phyloP scores from a whole-genome alignment of 805 yeast species.

The Cyberlindnera xishuangbannaensis region DNA sequence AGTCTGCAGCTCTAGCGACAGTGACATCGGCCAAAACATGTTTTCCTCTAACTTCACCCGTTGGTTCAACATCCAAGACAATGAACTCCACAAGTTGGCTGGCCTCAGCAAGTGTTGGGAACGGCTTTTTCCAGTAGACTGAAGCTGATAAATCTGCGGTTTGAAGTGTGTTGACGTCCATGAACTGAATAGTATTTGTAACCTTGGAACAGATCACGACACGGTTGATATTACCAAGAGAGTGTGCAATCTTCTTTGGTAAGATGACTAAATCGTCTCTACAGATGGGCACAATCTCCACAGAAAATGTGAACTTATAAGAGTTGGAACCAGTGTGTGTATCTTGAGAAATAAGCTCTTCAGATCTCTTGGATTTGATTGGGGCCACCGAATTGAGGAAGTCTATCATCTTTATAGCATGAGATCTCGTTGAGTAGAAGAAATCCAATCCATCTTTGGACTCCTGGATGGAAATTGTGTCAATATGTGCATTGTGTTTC shows the following conservation, averaged over 20 bases:
- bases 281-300: slow-evolving; percentile 94
- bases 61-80: slow-evolving; percentile 90
- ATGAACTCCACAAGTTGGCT: slow-evolving; percentile 79
- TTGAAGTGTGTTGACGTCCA: slow-evolving; percentile 80
- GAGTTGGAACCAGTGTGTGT: slow-evolving; percentile 84
- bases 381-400: slow-evolving; percentile 85
- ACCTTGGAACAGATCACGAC: slow-evolving; percentile 81
- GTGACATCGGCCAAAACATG: slow-evolving; percentile 85
- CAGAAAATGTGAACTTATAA: slow-evolving; percentile 87
- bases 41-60: slow-evolving; percentile 73
- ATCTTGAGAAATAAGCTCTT: slow-evolving; percentile 87
- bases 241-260: slow-evolving; percentile 80
- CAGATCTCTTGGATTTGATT: slow-evolving; percentile 72
- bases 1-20: slow-evolving; percentile 81
- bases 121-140: slow-evolving; percentile 79
- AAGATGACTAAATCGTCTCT: slow-evolving; percentile 92
- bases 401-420: slow-evolving; percentile 91
- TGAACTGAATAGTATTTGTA: slow-evolving; percentile 75
- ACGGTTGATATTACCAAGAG: slow-evolving; percentile 76
- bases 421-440: slow-evolving; percentile 81
- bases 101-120: slow-evolving; percentile 68
- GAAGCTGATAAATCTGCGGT: slow-evolving; percentile 65
- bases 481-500: slow-evolving; percentile 88
- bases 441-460: slow-evolving; percentile 92
- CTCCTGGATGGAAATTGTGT: slow-evolving; percentile 90